Conservation (phyloP, 2,329 filamentous ascomycete species). For the Talaromyces sp. region DNA sequence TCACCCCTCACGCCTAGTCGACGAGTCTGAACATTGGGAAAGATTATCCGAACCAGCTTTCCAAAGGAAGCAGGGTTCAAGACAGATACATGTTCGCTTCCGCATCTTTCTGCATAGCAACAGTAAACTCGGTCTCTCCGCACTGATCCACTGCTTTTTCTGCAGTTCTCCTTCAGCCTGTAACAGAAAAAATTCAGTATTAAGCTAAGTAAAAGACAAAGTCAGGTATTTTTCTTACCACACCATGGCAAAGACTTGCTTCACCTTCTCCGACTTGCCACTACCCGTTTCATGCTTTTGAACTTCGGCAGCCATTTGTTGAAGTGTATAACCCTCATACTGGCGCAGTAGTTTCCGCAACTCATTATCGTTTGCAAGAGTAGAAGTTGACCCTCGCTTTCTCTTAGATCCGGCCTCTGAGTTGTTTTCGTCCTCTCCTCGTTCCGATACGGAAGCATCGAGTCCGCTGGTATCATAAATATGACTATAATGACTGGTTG, state of each 20-base stretch:
- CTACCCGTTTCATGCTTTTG: slow-evolving; percentile 45
- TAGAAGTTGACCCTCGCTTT: slow-evolving; percentile 44
- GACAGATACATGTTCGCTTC: slow-evolving; percentile 87
- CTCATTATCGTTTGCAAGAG: slow-evolving; percentile 46
- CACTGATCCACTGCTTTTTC: slow-evolving; percentile 59
- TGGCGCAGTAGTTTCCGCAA: slow-evolving; percentile 42
- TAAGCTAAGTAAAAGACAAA: not conserved
- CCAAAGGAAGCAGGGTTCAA: slow-evolving; percentile 96
- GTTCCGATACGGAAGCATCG: slow-evolving; percentile 38
- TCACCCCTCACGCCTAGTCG: slow-evolving; percentile 89
- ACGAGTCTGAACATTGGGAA: slow-evolving; percentile 88
- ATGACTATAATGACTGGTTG: slow-evolving; percentile 31
- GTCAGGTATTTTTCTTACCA: slow-evolving; percentile 32
- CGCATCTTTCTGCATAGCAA: slow-evolving; percentile 88
- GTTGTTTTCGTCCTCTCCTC: slow-evolving; percentile 34
- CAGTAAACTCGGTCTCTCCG: slow-evolving; percentile 91
- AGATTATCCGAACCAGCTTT: slow-evolving; percentile 92
- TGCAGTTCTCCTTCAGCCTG: slow-evolving; percentile 45
- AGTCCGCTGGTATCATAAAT: slow-evolving; percentile 36
- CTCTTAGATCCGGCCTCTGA: slow-evolving; percentile 40
- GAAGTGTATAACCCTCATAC: slow-evolving; percentile 40
- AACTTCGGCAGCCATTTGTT: slow-evolving; percentile 45
- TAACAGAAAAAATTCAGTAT: slow-evolving; percentile 11
- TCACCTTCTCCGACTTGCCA: slow-evolving; percentile 47
- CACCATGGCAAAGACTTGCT: slow-evolving; percentile 49